Conservation (phyloP, 768 basidiomycete genomes). For the Hypholoma sublateritium region DNA sequence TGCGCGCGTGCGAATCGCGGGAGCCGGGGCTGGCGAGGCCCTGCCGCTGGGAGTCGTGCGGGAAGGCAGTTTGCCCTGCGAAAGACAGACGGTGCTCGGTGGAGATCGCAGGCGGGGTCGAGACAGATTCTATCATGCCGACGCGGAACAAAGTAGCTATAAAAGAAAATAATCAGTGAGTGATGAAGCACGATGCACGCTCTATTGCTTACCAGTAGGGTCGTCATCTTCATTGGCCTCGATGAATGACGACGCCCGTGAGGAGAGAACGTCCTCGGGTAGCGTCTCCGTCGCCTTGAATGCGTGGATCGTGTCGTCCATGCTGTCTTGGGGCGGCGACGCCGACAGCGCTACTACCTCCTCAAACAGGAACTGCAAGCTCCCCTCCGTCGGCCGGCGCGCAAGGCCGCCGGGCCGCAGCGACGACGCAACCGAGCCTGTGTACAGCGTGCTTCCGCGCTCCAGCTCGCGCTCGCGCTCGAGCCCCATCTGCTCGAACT, state of each 20-base stretch:
- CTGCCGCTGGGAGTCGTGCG: slow-evolving; percentile 9
- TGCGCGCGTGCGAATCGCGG: slow-evolving; percentile 11
- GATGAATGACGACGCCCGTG: slow-evolving; percentile 37
- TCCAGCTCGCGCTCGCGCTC: slow-evolving; percentile 29
- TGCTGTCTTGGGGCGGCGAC: slow-evolving; percentile 18
- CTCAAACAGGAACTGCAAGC: slow-evolving; percentile 39
- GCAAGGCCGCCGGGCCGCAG: slow-evolving; percentile 4
- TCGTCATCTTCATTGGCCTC: slow-evolving; percentile 41
- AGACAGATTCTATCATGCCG: slow-evolving; percentile 47
- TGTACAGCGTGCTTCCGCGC: slow-evolving; percentile 27
- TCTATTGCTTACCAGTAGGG: slow-evolving; percentile 31
- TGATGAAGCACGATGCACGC: not conserved
- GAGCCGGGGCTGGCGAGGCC: slow-evolving; percentile 6
- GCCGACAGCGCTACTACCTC: slow-evolving; percentile 24
- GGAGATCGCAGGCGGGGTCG: slow-evolving; percentile 47
- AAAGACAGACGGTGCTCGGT: slow-evolving; percentile 39
- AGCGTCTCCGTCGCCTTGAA: slow-evolving; percentile 42
- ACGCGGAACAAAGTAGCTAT: slow-evolving; percentile 42
- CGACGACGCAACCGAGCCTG: slow-evolving; percentile 19
- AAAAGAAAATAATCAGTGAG: slow-evolving; percentile 17
- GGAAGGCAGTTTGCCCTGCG: slow-evolving; percentile 34
- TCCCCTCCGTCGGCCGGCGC: slow-evolving; percentile 30
- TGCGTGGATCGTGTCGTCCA: slow-evolving; percentile 28
- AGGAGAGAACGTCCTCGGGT: slow-evolving; percentile 51
- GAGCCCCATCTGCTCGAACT: slow-evolving; percentile 42